A percentile compares a stretch with the other conserved stretches of the same genome.
Conservation (phyloP, 192 early-diverging fungal species). For the Lobosporangium transversale region DNA sequence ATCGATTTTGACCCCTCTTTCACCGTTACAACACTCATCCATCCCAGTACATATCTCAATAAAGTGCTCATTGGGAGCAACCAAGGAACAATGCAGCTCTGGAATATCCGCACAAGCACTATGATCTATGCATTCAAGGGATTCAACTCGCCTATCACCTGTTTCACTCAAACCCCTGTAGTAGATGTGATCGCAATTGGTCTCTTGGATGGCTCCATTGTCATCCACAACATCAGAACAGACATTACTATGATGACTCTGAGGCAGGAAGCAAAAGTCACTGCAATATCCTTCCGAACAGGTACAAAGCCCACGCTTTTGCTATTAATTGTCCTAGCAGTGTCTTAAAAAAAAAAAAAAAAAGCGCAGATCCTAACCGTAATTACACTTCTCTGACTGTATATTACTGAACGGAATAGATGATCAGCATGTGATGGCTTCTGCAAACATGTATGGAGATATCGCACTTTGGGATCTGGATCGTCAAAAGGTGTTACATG, state of each 20-base stretch:
- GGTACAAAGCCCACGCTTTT: conserved; percentile 62
- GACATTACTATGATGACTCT: conserved; percentile 82
- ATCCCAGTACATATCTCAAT: conserved; percentile 98
- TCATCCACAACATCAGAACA: conserved; percentile 85
- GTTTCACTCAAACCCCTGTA: conserved; percentile 86
- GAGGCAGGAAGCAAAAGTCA: conserved; percentile 89
- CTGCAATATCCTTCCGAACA: conserved; percentile 90
- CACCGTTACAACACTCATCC: conserved; percentile 78
- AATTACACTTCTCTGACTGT: neutral
- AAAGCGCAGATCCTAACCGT: neutral
- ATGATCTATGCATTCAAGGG: conserved; percentile 85
- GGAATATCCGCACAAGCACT: conserved; percentile 88
- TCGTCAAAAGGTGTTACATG: conserved; percentile 74
- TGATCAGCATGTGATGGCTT: conserved; percentile 88
- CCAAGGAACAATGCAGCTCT: conserved; percentile 91
- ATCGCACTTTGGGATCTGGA: conserved; percentile 94
- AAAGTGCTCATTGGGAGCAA: conserved; percentile 90
- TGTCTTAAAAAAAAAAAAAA: too few relatives aligned
- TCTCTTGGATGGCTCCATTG: conserved; percentile 84
- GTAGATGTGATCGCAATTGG: conserved; percentile 96
- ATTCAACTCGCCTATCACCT: conserved; percentile 80
- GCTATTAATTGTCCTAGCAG: too few relatives aligned
- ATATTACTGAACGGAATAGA: conserved; percentile 58
- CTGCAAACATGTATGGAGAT: conserved; percentile 87
- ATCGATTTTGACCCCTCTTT: conserved; percentile 82